Percentiles rank a stretch among this genome's conserved stretches.
Conservation (phyloP, 176 grass and related monocot species). For the Dactylis glomerata region DNA sequence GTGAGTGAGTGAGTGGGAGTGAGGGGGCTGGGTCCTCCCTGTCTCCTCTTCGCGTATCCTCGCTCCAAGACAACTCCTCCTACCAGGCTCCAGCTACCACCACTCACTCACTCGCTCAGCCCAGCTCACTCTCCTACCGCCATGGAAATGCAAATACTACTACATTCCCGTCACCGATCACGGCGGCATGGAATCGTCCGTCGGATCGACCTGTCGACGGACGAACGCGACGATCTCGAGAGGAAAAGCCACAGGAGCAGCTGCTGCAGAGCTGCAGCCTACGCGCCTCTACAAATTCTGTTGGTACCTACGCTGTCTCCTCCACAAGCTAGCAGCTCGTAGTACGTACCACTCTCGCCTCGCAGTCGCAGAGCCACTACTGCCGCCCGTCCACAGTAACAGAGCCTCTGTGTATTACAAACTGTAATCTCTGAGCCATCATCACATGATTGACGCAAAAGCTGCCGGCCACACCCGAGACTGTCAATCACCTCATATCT, state of each 20-base stretch:
- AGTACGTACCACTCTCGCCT: not conserved
- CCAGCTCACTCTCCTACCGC: not conserved
- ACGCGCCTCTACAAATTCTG: slow-evolving; percentile 12
- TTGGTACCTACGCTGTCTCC: slow-evolving; percentile 19
- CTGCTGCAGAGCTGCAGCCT: not conserved
- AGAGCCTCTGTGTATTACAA: not conserved
- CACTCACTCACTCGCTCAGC: not conserved
- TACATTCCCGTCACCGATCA: not conserved
- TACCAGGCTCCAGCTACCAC: not conserved
- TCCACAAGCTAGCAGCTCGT: not conserved
- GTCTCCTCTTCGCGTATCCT: not conserved
- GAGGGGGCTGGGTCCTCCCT: not conserved
- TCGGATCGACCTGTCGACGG: not conserved
- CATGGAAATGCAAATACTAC: too few relatives aligned
- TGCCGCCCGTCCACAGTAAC: not conserved
- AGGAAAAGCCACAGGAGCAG: not conserved
- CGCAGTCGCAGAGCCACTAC: too few relatives aligned
- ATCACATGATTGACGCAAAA: not conserved
- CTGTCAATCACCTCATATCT: not conserved
- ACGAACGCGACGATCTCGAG: not conserved
- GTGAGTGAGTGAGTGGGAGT: not conserved
- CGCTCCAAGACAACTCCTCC: not conserved
- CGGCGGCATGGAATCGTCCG: not conserved
- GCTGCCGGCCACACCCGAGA: not conserved
- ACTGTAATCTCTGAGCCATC: not conserved